A percentile compares a stretch with the other conserved stretches of the same genome.
Conservation (phyloP, 2,329 filamentous ascomycete genomes). For the Beauveria caledonica region DNA sequence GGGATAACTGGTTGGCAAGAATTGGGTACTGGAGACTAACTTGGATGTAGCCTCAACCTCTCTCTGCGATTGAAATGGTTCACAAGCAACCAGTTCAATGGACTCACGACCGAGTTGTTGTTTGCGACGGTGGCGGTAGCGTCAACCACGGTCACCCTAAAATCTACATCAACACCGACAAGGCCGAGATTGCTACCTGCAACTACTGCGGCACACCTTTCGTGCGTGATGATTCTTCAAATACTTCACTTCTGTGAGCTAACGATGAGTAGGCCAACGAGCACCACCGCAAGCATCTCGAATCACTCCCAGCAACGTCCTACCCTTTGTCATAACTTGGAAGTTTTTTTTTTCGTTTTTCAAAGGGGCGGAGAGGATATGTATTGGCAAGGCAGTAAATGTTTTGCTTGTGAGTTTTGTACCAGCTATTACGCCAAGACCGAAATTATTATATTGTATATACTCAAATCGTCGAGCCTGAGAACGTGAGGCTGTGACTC, state of each 20-base stretch:
- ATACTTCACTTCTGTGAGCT: background rate
- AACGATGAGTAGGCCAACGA: conserved; percentile 64
- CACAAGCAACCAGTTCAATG: conserved; percentile 93
- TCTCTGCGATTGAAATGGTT: conserved; percentile 88
- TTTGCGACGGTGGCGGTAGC: conserved; percentile 78
- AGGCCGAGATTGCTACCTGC: conserved; percentile 85
- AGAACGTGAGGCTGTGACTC: background rate
- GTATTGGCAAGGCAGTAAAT: background rate
- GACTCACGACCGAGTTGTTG: conserved; percentile 73
- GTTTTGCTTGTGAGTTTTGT: background rate
- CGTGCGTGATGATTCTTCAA: conserved; percentile 46
- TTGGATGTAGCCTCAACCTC: conserved; percentile 64
- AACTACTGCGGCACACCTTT: conserved; percentile 90
- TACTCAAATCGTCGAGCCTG: background rate
- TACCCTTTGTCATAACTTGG: conserved; percentile 62
- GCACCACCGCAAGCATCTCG: conserved; percentile 74
- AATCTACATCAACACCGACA: conserved; percentile 97
- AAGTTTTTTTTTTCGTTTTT: background rate
- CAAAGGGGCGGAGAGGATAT: background rate
- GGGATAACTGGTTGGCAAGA: background rate
- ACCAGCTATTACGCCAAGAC: conserved; percentile 1
- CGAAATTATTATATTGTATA: conserved; percentile 8
- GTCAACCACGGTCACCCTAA: conserved; percentile 81
- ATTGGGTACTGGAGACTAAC: conserved; percentile 11
- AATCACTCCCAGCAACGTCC: conserved; percentile 70